phyloP scores from a whole-genome alignment of 805 yeast genomes.

The Groenewaldozyma tartarivorans region DNA sequence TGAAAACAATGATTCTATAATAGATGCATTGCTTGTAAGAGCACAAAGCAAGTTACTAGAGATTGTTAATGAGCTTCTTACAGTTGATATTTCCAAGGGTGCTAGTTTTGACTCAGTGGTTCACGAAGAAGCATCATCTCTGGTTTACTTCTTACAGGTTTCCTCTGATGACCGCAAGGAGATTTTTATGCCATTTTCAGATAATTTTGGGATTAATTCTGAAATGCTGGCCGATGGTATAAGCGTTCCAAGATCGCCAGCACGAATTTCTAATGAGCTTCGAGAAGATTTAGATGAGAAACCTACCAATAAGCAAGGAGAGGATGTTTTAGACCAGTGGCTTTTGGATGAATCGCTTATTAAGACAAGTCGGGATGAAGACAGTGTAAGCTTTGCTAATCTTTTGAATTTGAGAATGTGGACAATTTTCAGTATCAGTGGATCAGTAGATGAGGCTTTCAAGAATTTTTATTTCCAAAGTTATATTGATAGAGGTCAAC shows the following conservation, averaged over 20 bases:
- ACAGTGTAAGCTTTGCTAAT: background rate
- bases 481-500: slow-evolving; percentile 8
- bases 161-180: background rate
- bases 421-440: slow-evolving; percentile 1
- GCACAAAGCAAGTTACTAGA: background rate
- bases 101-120: background rate
- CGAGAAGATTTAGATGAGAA: background rate
- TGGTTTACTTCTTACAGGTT: background rate
- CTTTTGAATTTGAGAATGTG: too few relatives aligned
- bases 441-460: background rate
- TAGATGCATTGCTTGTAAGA: background rate
- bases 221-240: slow-evolving; percentile 19
- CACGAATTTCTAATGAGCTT: background rate
- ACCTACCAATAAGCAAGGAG: background rate
- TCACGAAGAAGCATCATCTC: background rate
- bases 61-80: background rate
- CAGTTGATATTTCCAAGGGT: background rate
- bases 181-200: slow-evolving; percentile 12
- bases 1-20: background rate
- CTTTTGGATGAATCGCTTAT: background rate
- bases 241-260: slow-evolving; percentile 7
- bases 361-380: background rate
- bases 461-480: background rate
- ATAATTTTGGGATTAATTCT: slow-evolving; percentile 8
- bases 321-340: background rate